Percentiles rank a stretch among this genome's conserved stretches.
Conservation (phyloP, 306 rosid genomes). For the Vigna angularis region DNA sequence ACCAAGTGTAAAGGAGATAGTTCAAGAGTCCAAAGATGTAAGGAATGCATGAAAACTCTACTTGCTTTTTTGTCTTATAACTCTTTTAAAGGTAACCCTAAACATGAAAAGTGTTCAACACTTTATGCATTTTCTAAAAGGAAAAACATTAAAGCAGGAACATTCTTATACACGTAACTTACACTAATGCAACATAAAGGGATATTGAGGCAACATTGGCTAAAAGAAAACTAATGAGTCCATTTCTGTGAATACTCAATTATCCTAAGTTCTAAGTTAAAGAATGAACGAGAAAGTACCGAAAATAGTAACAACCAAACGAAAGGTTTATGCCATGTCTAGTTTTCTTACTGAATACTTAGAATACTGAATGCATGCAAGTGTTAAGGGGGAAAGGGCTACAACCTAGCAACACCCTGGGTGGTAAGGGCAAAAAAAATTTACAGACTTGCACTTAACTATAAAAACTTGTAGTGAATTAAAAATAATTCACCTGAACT, state of each 20-base stretch:
- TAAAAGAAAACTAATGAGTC: conserved; percentile 36
- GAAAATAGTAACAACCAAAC: conserved; percentile 56
- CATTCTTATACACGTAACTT: neutral
- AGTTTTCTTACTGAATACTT: conserved; percentile 15
- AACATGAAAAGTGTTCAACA: neutral
- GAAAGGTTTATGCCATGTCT: conserved; percentile 36
- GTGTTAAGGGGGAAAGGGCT: too few species aligned
- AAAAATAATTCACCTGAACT: too few species aligned
- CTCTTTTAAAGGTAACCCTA: conserved; percentile 72
- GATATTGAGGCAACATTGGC: conserved; percentile 81
- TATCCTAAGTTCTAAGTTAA: neutral
- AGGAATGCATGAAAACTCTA: conserved; percentile 82
- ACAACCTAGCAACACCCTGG: too few species aligned
- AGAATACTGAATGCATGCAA: neutral
- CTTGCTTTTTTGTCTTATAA: conserved; percentile 67
- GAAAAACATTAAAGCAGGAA: neutral
- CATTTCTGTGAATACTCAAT: conserved; percentile 8
- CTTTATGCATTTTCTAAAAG: conserved; percentile 19
- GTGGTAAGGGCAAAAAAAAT: too few species aligned
- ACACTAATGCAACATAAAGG: conserved; percentile 28
- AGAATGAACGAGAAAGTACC: conserved; percentile 52
- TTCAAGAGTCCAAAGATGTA: conserved; percentile 68
- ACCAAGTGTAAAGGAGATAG: conserved; percentile 80
- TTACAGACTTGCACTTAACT: too few species aligned
- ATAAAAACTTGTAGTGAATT: too few species aligned